Evolutionary conservation across 345 rosid species (phyloP).

Genomic region (Gynandropsis gynandra): DNA sequence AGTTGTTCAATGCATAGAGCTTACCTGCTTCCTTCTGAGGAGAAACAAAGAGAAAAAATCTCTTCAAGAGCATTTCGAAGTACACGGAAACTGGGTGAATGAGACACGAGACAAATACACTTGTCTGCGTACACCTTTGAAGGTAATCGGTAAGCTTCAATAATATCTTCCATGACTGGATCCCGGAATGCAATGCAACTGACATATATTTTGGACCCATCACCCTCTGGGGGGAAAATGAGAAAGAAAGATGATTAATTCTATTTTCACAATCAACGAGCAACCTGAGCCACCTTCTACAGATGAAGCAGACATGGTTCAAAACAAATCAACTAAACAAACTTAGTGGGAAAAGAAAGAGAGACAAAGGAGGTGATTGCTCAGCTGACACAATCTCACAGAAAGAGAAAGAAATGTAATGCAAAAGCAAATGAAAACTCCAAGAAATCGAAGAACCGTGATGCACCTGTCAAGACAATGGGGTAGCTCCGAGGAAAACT

Average conservation of each 20-base stretch:
- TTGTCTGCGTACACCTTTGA: conserved; percentile 84
- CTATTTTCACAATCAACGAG: too few species aligned
- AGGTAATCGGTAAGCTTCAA: conserved; percentile 81
- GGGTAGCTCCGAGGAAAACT: conserved; percentile 87
- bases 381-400: background rate
- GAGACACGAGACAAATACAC: conserved; percentile 90
- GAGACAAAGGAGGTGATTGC: conserved; percentile 6
- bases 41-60: conserved; percentile 79
- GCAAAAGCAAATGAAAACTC: conserved; percentile 7
- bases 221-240: conserved; percentile 68
- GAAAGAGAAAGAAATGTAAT: background rate
- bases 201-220: conserved; percentile 92
- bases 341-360: background rate
- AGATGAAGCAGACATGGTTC: background rate
- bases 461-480: conserved; percentile 84
- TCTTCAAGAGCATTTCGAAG: conserved; percentile 84
- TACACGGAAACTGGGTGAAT: conserved; percentile 68
- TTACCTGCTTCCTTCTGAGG: conserved; percentile 83
- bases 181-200: conserved; percentile 93
- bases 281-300: conserved; percentile 13
- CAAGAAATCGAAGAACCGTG: conserved; percentile 4
- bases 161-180: conserved; percentile 90
- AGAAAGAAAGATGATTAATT: conserved; percentile 10
- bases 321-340: conserved; percentile 14
- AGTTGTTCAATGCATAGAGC: conserved; percentile 5